Conservation (phyloP, 768 basidiomycete species). For the Peribolospora kevripleyi region DNA sequence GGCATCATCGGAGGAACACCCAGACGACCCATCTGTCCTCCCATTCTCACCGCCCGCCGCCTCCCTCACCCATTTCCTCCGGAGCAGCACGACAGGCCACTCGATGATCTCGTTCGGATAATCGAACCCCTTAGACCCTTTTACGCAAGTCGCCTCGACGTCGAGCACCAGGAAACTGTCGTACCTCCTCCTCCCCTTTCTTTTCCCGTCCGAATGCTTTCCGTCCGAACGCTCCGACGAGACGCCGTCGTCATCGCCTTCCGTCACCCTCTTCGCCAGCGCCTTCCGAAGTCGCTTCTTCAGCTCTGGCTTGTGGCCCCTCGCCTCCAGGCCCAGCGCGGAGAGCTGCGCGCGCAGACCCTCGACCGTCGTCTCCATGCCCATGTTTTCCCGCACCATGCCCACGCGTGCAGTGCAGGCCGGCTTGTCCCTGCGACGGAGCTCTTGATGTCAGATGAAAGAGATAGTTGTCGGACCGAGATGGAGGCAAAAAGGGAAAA, state of each 20-base stretch:
- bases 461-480: too few relatives aligned
- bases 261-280: neutral
- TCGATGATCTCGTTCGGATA: conserved; percentile 96
- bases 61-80: conserved; percentile 28
- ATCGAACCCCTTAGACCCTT: conserved; percentile 27
- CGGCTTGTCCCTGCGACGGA: too few relatives aligned
- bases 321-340: conserved; percentile 16
- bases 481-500: too few relatives aligned
- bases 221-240: neutral
- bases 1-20: neutral
- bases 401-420: too few relatives aligned
- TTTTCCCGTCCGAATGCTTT: neutral
- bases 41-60: too few relatives aligned
- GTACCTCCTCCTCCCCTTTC: conserved; percentile 3
- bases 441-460: too few relatives aligned
- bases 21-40: neutral
- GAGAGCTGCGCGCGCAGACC: conserved; percentile 16
- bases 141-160: conserved; percentile 56
- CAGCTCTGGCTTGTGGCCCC: conserved; percentile 22
- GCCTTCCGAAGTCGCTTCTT: conserved; percentile 15
- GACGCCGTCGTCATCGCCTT: conserved; percentile 2
- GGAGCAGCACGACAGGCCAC: conserved; percentile 70
- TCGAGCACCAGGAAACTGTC: conserved; percentile 24
- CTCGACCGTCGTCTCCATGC: conserved; percentile 6
- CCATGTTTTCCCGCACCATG: too few relatives aligned